phyloP scores from a whole-genome alignment of 2,329 filamentous ascomycete species.

The Aspergillus pseudoglaucus region DNA sequence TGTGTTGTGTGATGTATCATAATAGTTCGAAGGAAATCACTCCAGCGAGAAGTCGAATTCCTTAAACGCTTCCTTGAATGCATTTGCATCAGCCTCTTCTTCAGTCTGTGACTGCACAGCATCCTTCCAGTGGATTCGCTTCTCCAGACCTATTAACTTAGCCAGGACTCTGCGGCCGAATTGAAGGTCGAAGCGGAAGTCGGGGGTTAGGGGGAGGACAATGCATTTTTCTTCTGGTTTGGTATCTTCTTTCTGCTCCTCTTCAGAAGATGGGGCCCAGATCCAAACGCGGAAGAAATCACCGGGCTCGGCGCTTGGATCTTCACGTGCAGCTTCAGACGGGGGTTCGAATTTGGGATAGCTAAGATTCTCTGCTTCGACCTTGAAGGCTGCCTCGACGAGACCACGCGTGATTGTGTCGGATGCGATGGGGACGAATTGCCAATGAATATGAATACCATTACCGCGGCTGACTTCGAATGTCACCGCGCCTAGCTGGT shows the following conservation, averaged over 20 bases:
- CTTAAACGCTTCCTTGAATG: conserved; percentile 76
- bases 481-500: conserved; percentile 71
- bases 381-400: conserved; percentile 81
- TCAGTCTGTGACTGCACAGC: conserved; percentile 70
- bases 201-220: conserved; percentile 65
- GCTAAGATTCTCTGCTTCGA: conserved; percentile 71
- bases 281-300: conserved; percentile 80
- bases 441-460: conserved; percentile 90
- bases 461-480: conserved; percentile 82
- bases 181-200: conserved; percentile 78
- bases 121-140: conserved; percentile 76
- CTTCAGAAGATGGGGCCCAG: conserved; percentile 47
- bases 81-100: conserved; percentile 69
- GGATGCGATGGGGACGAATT: conserved; percentile 71
- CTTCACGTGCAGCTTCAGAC: conserved; percentile 22
- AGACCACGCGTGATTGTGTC: conserved; percentile 64
- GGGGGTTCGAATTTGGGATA: conserved; percentile 49
- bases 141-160: conserved; percentile 75
- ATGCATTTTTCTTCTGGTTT: conserved; percentile 54
- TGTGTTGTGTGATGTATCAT: neutral
- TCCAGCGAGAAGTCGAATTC: conserved; percentile 73
- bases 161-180: conserved; percentile 83
- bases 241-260: conserved; percentile 5
- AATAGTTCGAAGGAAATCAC: conserved; percentile 8
- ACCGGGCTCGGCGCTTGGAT: conserved; percentile 38